Conservation (phyloP, 441 rosid species). For the Metrosideros polymorpha region DNA sequence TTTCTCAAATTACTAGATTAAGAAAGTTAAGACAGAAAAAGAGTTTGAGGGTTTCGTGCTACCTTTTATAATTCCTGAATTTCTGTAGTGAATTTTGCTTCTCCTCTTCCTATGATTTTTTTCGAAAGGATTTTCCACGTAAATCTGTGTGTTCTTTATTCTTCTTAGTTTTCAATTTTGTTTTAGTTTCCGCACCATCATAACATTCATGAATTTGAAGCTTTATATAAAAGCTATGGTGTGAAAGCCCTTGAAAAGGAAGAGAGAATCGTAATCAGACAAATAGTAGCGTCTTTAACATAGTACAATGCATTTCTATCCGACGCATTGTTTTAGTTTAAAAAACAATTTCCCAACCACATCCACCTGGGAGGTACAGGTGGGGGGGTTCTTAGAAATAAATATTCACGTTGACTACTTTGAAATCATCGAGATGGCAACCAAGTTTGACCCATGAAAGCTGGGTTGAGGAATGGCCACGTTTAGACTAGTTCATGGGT, state of each 20-base stretch:
- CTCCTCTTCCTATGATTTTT: no score
- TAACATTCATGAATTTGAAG: neutral
- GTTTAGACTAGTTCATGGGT: neutral
- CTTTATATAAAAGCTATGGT: neutral
- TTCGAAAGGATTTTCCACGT: no score
- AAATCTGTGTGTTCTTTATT: no score
- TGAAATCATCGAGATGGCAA: neutral
- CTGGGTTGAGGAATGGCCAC: neutral
- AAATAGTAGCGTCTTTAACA: neutral
- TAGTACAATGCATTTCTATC: fast-evolving
- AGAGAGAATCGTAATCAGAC: neutral
- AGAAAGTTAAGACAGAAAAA: no score
- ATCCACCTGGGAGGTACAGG: neutral
- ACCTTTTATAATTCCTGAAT: no score
- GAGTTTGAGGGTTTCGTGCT: no score
- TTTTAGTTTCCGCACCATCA: no score
- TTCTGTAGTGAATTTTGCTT: no score
- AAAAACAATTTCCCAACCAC: neutral
- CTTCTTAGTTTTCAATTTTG: no score
- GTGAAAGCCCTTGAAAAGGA: neutral
- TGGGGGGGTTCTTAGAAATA: neutral
- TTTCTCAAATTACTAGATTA: no score
- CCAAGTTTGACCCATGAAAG: neutral
- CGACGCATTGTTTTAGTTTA: neutral
- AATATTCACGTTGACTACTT: neutral